Percentiles rank a stretch among this genome's conserved stretches.
Conservation (phyloP, 2,329 filamentous ascomycete species). For the Ambrosiella cleistominuta region DNA sequence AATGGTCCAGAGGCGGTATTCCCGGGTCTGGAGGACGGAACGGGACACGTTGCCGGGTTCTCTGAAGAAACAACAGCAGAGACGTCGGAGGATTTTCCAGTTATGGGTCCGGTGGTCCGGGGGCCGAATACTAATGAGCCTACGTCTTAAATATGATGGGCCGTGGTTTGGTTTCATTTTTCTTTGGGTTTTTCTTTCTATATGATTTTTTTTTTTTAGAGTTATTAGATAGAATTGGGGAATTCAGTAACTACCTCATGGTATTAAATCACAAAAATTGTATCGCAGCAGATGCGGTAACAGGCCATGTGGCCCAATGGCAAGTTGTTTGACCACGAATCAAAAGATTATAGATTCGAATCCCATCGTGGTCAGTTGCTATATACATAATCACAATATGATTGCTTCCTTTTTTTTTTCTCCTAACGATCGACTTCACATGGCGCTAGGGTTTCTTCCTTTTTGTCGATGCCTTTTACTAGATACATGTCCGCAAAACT, state of each 20-base stretch:
- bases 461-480: no score
- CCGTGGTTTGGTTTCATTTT: neutral
- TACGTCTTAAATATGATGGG: neutral
- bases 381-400: neutral
- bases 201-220: neutral
- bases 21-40: neutral
- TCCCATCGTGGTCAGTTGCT: neutral
- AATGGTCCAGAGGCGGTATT: conserved; percentile 34
- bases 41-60: neutral
- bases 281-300: neutral
- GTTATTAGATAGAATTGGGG: neutral
- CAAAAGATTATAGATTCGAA: conserved; percentile 2
- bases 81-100: neutral
- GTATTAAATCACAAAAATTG: neutral
- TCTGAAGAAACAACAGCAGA: neutral
- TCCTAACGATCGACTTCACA: neutral
- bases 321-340: neutral
- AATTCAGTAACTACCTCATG: neutral
- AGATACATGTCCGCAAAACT: no score
- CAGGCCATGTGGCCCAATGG: neutral
- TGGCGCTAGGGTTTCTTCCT: neutral
- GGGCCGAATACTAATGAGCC: neutral
- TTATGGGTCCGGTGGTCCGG: neutral
- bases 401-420: neutral
- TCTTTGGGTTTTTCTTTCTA: neutral